phyloP scores from a whole-genome alignment of 1,139 yeast species.

The Tardiomyces blankii region DNA sequence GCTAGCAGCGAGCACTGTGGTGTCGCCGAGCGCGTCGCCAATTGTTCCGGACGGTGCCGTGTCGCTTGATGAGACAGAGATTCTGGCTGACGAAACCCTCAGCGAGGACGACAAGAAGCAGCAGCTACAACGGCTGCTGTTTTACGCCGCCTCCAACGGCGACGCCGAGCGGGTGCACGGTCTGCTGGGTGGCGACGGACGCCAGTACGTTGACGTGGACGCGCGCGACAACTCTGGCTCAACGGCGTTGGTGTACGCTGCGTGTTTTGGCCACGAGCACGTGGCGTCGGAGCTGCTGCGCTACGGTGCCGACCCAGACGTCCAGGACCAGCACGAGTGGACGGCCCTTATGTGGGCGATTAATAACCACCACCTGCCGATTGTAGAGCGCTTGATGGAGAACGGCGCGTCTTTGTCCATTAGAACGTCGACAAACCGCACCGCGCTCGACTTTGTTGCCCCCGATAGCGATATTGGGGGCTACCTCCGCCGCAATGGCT shows the following conservation, averaged over 20 bases:
- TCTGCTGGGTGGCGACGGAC: slow-evolving; percentile 17
- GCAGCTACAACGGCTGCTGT: slow-evolving; percentile 10
- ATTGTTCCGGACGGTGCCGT: too few relatives aligned
- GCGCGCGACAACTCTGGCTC: slow-evolving; percentile 29
- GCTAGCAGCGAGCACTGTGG: too few relatives aligned
- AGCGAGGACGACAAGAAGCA: slow-evolving; percentile 1
- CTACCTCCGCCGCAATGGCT: slow-evolving; percentile 19
- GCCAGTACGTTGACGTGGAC: slow-evolving; percentile 22
- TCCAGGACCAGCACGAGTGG: slow-evolving; percentile 31
- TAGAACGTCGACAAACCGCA: slow-evolving; percentile 25
- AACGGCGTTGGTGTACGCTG: slow-evolving; percentile 29
- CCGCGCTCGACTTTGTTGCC: slow-evolving; percentile 28
- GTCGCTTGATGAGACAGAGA: background rate
- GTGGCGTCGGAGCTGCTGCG: slow-evolving; percentile 28
- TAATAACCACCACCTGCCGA: slow-evolving; percentile 27
- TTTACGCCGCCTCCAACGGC: slow-evolving; percentile 28
- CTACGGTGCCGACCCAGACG: slow-evolving; percentile 28
- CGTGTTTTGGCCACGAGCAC: slow-evolving; percentile 31
- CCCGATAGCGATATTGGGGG: slow-evolving; percentile 22
- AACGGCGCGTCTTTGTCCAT: slow-evolving; percentile 24
- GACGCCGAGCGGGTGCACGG: slow-evolving; percentile 19
- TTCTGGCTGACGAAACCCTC: background rate
- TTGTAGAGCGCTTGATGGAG: slow-evolving; percentile 26
- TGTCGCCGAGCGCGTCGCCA: too few relatives aligned
- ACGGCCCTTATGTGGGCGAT: slow-evolving; percentile 39